Conservation (phyloP, 106 monocot species). For the Agapanthus africanus region DNA sequence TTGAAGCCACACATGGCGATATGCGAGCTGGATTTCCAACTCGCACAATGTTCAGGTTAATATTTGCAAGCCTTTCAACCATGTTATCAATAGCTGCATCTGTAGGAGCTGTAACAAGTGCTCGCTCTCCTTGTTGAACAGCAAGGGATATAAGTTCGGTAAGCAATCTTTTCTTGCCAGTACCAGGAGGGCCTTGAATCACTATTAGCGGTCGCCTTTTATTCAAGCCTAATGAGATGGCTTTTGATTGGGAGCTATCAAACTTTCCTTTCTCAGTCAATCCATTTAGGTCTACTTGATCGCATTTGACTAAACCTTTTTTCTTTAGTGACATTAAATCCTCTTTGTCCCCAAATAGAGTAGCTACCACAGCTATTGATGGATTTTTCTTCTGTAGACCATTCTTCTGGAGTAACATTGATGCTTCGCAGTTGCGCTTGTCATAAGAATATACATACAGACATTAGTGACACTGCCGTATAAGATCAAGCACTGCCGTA, state of each 20-base stretch:
- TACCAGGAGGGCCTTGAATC: slow-evolving; percentile 93
- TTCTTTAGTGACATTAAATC: slow-evolving; percentile 52
- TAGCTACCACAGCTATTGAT: slow-evolving; percentile 71
- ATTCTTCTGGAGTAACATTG: slow-evolving; percentile 91
- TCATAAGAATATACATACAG: background rate
- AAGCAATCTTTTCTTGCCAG: slow-evolving; percentile 80
- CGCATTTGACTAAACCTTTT: slow-evolving; percentile 54
- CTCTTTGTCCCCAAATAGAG: slow-evolving; percentile 83
- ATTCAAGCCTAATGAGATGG: slow-evolving; percentile 81
- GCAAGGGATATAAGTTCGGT: slow-evolving; percentile 70
- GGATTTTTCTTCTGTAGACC: slow-evolving; percentile 91
- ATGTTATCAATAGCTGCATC: slow-evolving; percentile 98
- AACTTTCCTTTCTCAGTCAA: slow-evolving; percentile 27
- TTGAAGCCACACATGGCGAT: slow-evolving; percentile 69
- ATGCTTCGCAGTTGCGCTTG: slow-evolving; percentile 93
- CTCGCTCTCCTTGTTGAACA: slow-evolving; percentile 75
- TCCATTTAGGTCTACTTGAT: slow-evolving; percentile 30
- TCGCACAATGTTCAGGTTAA: slow-evolving; percentile 61
- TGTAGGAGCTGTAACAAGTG: slow-evolving; percentile 89
- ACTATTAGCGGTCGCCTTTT: slow-evolving; percentile 62
- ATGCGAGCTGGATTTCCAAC: slow-evolving; percentile 90
- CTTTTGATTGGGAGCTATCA: slow-evolving; percentile 64
- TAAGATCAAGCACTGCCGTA: too few species aligned
- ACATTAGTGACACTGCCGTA: too few species aligned
- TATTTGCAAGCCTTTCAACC: slow-evolving; percentile 73